Evolutionary conservation across 2,329 filamentous ascomycete species (phyloP), one percentile per base, ranked within the genome.

Genomic region (Teratosphaeria gauchensis): DNA sequence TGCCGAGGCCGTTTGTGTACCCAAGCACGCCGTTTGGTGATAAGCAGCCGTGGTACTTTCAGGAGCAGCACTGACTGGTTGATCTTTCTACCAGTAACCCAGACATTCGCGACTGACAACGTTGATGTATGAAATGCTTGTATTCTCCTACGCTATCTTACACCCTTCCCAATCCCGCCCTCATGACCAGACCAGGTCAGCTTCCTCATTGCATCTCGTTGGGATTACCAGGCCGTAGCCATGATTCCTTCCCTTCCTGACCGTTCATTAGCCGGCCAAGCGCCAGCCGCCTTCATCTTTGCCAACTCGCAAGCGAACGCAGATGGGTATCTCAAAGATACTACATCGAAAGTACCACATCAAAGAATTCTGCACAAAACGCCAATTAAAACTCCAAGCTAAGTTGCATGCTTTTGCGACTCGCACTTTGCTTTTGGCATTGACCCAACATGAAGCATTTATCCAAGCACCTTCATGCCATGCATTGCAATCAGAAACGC

Each of bases 1-100:
- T 89, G 33, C 85, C 85, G 38, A 76, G 88, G 21, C 87, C 87
- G 0, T 87, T 90, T 76, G 69, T 78, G 66, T 73, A 79, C 61
- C 87, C 87, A 12, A 83, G 80, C 16, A 73, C 76, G 56, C 66
- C 65, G 57, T 85, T 84, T 67, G 74, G 68, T 14, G 73, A 63
- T 1, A 73, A 67, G 56, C 67, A 72, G 62, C 78, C 78, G 6
- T 80, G 78, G 78, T 77, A 75, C 59, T 74, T 73, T 62, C 65
- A 59, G 64, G 66, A 69, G 58, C 42, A 48, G n/a, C 9, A 48
- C 4, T 48, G n/a, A 35, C 2, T 2, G 8, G 33, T 14, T 9
- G 7, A 35, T 35, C 9, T 35, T 4, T 28, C 24, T 28, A 28
- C 24, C 24, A 28, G 24, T 28, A 28, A 16, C 35, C 14, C 35